Percentiles rank a stretch among this genome's conserved stretches.
These are phyloP conservation scores for Neobulgaria alba DNA, from an alignment of 2,329 filamentous ascomycete genomes.

Conservation along the genomic window DNA sequence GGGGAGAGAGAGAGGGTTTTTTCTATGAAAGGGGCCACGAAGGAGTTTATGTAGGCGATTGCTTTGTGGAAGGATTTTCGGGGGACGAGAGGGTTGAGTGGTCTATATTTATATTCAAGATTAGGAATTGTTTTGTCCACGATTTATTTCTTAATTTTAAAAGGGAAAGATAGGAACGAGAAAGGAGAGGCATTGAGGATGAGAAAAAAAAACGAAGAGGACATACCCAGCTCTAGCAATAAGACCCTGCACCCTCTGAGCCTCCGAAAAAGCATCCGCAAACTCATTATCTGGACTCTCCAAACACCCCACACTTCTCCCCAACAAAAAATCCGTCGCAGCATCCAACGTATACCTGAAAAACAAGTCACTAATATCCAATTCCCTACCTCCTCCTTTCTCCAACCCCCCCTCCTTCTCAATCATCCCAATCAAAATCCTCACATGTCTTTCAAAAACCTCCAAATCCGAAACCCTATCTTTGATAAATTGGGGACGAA, in stretches of 20 bases:
- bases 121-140: no score
- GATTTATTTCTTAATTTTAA: no score
- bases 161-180: no score
- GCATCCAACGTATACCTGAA: conserved; percentile 82
- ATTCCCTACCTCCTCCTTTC: conserved; percentile 47
- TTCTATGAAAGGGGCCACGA: conserved; percentile 72
- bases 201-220: neutral
- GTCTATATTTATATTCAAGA: conserved; percentile 32
- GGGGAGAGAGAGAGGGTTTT: conserved; percentile 58
- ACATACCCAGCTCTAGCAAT: conserved; percentile 53
- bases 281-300: conserved; percentile 55
- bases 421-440: conserved; percentile 63
- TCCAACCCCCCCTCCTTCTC: conserved; percentile 39
- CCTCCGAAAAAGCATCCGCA: conserved; percentile 72
- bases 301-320: conserved; percentile 57
- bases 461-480: conserved; percentile 76
- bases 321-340: conserved; percentile 79
- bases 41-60: conserved; percentile 62
- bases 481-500: conserved; percentile 79
- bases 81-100: conserved; percentile 55
- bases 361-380: conserved; percentile 70
- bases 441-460: conserved; percentile 71
- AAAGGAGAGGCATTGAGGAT: no score
- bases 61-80: conserved; percentile 52
- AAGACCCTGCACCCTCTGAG: conserved; percentile 65